Percentiles rank a stretch among this genome's conserved stretches.
phyloP scores from a whole-genome alignment of 352 stramenopile species.

The Halophytophthora batemanensis region DNA sequence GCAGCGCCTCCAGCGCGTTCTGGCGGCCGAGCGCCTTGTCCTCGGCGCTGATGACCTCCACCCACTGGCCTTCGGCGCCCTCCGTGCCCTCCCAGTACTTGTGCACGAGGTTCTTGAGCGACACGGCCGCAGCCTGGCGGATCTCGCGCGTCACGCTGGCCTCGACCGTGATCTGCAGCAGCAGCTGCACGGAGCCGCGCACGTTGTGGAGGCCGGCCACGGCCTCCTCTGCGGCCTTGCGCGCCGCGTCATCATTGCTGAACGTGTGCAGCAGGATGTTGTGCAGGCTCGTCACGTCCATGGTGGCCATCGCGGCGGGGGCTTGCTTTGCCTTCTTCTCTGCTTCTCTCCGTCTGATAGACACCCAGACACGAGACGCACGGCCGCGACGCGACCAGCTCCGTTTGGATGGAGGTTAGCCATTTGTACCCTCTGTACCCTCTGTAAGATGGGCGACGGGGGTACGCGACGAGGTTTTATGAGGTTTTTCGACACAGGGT shows the following conservation, averaged over 20 bases:
- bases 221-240: constrained; percentile 72
- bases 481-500: too few species aligned
- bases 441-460: not conserved
- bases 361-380: too few species aligned
- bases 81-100: constrained; percentile 91
- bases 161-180: constrained; percentile 80
- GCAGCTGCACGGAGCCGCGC: constrained; percentile 69
- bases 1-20: constrained; percentile 63
- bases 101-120: constrained; percentile 95
- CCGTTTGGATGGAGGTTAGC: constrained; percentile 27
- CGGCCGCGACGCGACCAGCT: too few species aligned
- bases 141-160: constrained; percentile 76
- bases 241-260: constrained; percentile 67
- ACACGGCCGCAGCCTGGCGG: constrained; percentile 91
- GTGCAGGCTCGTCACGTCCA: constrained; percentile 88
- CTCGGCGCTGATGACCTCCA: constrained; percentile 57
- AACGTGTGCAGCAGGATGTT: constrained; percentile 88
- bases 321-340: constrained; percentile 13
- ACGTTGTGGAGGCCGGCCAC: constrained; percentile 76
- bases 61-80: constrained; percentile 72
- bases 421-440: constrained; percentile 14
- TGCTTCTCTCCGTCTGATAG: constrained; percentile 6
- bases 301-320: constrained; percentile 25
- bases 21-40: constrained; percentile 70
- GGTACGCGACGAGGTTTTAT: constrained; percentile 1